Conservation (phyloP, 202 grass and related monocot genomes). For the Carex arenaria region DNA sequence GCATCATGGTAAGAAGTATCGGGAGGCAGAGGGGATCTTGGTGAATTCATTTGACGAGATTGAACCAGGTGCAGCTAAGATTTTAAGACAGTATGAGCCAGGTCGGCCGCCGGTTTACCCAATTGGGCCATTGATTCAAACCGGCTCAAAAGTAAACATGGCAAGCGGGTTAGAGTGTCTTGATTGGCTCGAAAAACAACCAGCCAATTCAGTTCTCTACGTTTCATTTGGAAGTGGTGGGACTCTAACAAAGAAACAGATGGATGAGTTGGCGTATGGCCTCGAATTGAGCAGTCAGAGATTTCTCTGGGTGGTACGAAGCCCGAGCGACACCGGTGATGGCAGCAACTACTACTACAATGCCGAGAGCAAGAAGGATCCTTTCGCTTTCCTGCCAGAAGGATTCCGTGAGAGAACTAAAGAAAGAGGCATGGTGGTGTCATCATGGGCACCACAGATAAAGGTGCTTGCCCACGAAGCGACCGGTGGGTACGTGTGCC, state of each 20-base stretch:
- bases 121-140: conserved; percentile 39
- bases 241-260: conserved; percentile 30
- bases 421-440: conserved; percentile 17
- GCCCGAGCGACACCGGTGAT: neutral
- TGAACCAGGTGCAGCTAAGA: conserved; percentile 28
- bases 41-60: conserved; percentile 60
- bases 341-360: neutral
- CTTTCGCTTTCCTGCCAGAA: conserved; percentile 30
- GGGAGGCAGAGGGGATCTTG: conserved; percentile 35
- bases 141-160: neutral
- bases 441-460: conserved; percentile 33
- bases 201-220: conserved; percentile 37
- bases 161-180: conserved; percentile 3
- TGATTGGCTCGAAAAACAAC: conserved; percentile 11
- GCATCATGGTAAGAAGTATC: conserved; percentile 19
- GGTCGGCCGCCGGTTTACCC: conserved; percentile 32
- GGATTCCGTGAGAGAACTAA: conserved; percentile 39
- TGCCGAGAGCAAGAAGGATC: neutral
- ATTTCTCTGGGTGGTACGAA: conserved; percentile 51
- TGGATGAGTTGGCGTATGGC: conserved; percentile 45
- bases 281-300: conserved; percentile 38
- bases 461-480: conserved; percentile 33
- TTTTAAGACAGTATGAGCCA: neutral
- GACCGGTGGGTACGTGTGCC: conserved; percentile 30
- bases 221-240: conserved; percentile 61